Evolutionary conservation across 345 rosid genomes (phyloP).

Genomic region (Jatropha curcas): DNA sequence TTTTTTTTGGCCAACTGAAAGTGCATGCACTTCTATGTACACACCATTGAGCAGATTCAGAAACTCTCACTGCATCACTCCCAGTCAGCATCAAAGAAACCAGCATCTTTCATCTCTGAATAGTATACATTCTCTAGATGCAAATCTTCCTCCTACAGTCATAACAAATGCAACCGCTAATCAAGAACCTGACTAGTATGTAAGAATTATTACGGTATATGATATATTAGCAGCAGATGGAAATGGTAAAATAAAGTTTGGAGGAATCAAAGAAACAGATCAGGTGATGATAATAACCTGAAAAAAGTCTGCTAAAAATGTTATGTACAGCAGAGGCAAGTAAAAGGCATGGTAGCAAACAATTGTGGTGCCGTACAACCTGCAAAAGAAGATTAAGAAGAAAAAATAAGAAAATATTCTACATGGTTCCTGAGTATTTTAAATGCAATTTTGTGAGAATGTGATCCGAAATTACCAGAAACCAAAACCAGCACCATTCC

Average conservation of each 20-base stretch:
- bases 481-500: slow-evolving; percentile 66
- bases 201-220: not conserved
- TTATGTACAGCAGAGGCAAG: slow-evolving; percentile 75
- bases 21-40: slow-evolving; percentile 8
- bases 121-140: slow-evolving; percentile 78
- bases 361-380: slow-evolving; percentile 68
- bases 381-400: slow-evolving; percentile 28
- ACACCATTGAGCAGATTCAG: not conserved
- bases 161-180: slow-evolving; percentile 6
- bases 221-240: not conserved
- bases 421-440: not conserved
- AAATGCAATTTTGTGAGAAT: not conserved
- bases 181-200: not conserved
- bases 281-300: slow-evolving; percentile 45
- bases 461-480: slow-evolving; percentile 53
- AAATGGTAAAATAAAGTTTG: not conserved
- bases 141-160: slow-evolving; percentile 73
- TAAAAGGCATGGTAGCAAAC: slow-evolving; percentile 81
- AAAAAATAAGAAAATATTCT: slow-evolving; percentile 1
- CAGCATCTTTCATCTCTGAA: slow-evolving; percentile 98
- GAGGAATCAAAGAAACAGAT: not conserved
- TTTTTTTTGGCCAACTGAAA: not conserved
- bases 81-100: slow-evolving; percentile 89
- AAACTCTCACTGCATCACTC: slow-evolving; percentile 36
- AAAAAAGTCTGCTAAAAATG: slow-evolving; percentile 90